These are phyloP conservation scores for Aspergillaceae sp. DNA, from an alignment of 2,329 filamentous ascomycete species.

Conservation along the genomic window DNA sequence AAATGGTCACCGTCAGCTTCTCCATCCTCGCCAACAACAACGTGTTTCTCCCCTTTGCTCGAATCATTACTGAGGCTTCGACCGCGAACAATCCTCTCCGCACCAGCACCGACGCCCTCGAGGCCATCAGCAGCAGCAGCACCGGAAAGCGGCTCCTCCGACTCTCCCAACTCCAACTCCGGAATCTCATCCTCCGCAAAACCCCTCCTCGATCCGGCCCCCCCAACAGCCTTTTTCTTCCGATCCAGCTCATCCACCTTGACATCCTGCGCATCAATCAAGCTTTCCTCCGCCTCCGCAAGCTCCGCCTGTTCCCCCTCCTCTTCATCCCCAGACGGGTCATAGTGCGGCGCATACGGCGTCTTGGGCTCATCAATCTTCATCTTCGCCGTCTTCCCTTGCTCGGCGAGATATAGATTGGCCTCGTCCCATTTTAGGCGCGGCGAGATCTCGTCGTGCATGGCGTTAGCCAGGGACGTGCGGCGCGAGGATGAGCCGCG, in stretches of 20 bases:
- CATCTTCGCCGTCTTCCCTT: constrained; percentile 92
- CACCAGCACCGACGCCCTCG: constrained; percentile 16
- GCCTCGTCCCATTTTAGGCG: constrained; percentile 97
- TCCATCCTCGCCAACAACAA: constrained; percentile 59
- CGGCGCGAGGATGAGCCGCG: constrained; percentile 60
- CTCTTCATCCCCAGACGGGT: constrained; percentile 77
- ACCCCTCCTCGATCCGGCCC: constrained; percentile 21
- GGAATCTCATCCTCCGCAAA: constrained; percentile 71
- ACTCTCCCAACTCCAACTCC: constrained; percentile 82
- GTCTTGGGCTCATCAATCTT: constrained; percentile 99
- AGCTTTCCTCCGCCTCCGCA: constrained; percentile 23
- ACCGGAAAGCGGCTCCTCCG: constrained; percentile 60
- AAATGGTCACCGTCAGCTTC: constrained; percentile 33
- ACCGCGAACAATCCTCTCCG: constrained; percentile 37
- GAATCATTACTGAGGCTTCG: constrained; percentile 35
- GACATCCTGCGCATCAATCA: constrained; percentile 61
- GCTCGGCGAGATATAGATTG: constrained; percentile 93
- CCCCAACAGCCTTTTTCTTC: constrained; percentile 34
- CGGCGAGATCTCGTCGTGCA: constrained; percentile 54
- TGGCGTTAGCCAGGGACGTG: constrained; percentile 51
- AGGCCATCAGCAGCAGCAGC: constrained; percentile 23
- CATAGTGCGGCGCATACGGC: constrained; percentile 86
- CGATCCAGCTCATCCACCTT: constrained; percentile 59
- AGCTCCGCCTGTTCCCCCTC: constrained; percentile 38
- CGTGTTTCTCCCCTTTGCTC: constrained; percentile 57